Base-by-base conservation (phyloP, 352 stramenopile genomes). In the Detonula confervacea region DNA sequence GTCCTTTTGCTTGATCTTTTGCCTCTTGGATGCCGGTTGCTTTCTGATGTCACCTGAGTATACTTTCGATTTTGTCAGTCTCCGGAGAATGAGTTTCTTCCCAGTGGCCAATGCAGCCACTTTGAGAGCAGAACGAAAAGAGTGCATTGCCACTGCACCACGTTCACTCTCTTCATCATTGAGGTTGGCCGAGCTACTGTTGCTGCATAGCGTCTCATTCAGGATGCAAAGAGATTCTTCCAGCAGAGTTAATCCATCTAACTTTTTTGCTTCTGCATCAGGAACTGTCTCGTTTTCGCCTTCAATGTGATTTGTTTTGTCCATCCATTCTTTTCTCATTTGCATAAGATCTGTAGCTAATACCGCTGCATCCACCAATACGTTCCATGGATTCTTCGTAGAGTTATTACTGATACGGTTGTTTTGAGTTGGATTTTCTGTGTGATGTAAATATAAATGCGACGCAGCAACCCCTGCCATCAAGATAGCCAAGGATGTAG, bases 391-490 rank as follows among this genome's bases (percentile, higher is more conserved):
- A 37, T 54, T 54, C 2, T 54, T 35, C n/a, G 16, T 27, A 18
- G 12, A 1, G 25, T 14, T 27, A 29, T 39, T 30, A 11, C 37
- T 14, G 16, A 65, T 9, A 20, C 22, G 14, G 27, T 55, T 2
- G 7, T 18, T n/a, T n/a, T n/a, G 16, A 25, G 8, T 4, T 42
- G 18, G 22, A 54, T 7, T 8, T 14, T 46, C 37, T 9, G 11
- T 9, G 18, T 57, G 35, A 56, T 78, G 51, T 25, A 84, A 52
- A 61, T 72, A 42, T 14, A 84, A 60, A 72, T 78, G 66, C 46
- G 55, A 75, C 1, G 71, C 56, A 44, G 77, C 29, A 9, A 84
- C 35, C 3, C 46, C 70, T 37, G 77, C 70, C 71, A 83, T 83
- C 8, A 83, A 20, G 12, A 74, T 83, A 20, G 75, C 68, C 39